Conservation (phyloP, 2,329 filamentous ascomycete genomes). For the Zymoseptoria passerinii region DNA sequence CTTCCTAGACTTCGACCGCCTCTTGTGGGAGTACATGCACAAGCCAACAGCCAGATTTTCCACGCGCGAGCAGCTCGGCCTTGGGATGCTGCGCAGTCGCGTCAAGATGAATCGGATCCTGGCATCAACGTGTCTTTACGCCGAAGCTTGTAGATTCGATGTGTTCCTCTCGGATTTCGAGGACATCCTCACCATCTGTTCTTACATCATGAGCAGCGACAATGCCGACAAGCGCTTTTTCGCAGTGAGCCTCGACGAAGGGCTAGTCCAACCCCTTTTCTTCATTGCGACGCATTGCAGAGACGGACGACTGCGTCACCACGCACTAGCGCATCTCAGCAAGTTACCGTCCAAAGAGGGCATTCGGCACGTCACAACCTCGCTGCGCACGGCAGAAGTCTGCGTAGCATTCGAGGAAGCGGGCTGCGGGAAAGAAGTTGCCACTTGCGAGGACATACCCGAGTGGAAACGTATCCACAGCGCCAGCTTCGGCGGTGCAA, state of each 20-base stretch:
- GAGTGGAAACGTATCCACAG: slow-evolving; percentile 25
- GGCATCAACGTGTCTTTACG: slow-evolving; percentile 21
- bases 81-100: slow-evolving; percentile 23
- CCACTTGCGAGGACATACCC: slow-evolving; percentile 23
- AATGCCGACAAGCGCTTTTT: slow-evolving; percentile 22
- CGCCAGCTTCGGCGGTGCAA: slow-evolving; percentile 20
- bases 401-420: slow-evolving; percentile 22
- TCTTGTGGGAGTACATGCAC: slow-evolving; percentile 26
- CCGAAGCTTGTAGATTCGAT: slow-evolving; percentile 22
- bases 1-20: slow-evolving; percentile 20
- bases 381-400: slow-evolving; percentile 17
- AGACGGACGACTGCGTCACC: slow-evolving; percentile 21
- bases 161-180: slow-evolving; percentile 23
- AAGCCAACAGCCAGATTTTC: slow-evolving; percentile 20
- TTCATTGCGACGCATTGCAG: slow-evolving; percentile 25
- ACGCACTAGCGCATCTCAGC: slow-evolving; percentile 19
- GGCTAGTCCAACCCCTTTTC: slow-evolving; percentile 23
- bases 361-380: slow-evolving; percentile 25
- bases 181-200: slow-evolving; percentile 25
- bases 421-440: slow-evolving; percentile 8
- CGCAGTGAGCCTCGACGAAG: slow-evolving; percentile 25
- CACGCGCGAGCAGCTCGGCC: slow-evolving; percentile 24
- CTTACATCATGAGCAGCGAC: slow-evolving; percentile 23
- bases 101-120: slow-evolving; percentile 25
- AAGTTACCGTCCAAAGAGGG: slow-evolving; percentile 18